Base-by-base conservation (phyloP, 352 stramenopile genomes). In the Phytophthora ohioensis region DNA sequence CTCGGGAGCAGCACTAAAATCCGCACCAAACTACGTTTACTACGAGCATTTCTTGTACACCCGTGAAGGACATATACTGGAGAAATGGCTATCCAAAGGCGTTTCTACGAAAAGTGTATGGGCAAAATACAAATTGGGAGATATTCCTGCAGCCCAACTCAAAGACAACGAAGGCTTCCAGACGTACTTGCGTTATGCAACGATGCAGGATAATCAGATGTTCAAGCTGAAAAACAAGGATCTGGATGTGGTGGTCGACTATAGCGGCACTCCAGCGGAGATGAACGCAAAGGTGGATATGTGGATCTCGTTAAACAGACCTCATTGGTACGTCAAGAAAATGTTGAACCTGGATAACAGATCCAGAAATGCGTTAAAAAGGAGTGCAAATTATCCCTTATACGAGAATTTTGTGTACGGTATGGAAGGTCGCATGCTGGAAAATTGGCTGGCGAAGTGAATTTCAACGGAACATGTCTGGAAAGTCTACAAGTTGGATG, bases 1-100 rank as follows among this genome's bases (percentile, higher is more conserved):
- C 3, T 27, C 56, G 1, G 55, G n/a, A 27, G 13, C 15, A 5
- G 39, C 54, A 13, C 55, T 60, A 31, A 71, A 70, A 13, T n/a
- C 53, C 35, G 36, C 63, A 6, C 55, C 54, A 4, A 71, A 71
- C 5, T 71, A 60, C 38, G 7, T 12, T 3, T 55, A 60, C 47
- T 71, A 59, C 35, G 53, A 70, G 13, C 39, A 70, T 34, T 70
- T 59, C 17, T 45, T 64, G 49, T 8, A 62, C 9, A 8, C 51
- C 1, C 32, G 42, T n/a, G 49, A 63, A 57, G 49, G 51, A 6
- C 42, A 15, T 8, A 48, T 27, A 15, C 42, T 68, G 17, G 6
- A 62, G 2, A 6, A 5, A 2, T 56, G 35, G 61, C 21, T 68
- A 4, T 1, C n/a, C 17, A 49, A 60, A n/a, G 34, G n/a, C 8